Percentiles rank a stretch among this genome's conserved stretches.
phyloP scores from a whole-genome alignment of 2,329 filamentous ascomycete species.

The Alternaria metachromatica region DNA sequence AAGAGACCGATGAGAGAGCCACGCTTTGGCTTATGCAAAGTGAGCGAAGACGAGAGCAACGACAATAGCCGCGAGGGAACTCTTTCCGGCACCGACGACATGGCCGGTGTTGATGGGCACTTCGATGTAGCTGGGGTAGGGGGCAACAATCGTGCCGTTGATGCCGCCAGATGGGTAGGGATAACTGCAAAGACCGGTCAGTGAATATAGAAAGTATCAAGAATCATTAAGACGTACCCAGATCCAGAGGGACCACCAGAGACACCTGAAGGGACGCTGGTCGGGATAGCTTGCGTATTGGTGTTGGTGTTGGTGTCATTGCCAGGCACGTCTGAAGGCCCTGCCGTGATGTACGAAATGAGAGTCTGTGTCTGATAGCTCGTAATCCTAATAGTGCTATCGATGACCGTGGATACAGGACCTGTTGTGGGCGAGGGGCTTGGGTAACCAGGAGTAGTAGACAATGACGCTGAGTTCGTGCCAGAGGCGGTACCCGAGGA shows the following conservation, averaged over 20 bases:
- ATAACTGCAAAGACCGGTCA: slow-evolving; percentile 21
- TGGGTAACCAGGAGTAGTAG: slow-evolving; percentile 18
- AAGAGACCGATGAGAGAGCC: slow-evolving; percentile 6
- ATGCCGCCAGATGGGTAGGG: slow-evolving; percentile 21
- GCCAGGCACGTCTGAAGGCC: slow-evolving; percentile 7
- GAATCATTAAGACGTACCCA: slow-evolving; percentile 25
- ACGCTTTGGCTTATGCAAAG: slow-evolving; percentile 25
- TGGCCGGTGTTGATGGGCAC: slow-evolving; percentile 33
- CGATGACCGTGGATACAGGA: slow-evolving; percentile 10
- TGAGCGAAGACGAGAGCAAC: slow-evolving; percentile 36
- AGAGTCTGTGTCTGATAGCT: slow-evolving; percentile 31
- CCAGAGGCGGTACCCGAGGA: slow-evolving; percentile 8
- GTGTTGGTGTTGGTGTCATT: slow-evolving; percentile 21
- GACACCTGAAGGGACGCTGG: slow-evolving; percentile 26
- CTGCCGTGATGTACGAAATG: slow-evolving; percentile 29
- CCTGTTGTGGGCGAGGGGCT: slow-evolving; percentile 12
- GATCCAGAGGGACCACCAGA: slow-evolving; percentile 31
- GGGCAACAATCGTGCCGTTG: slow-evolving; percentile 32
- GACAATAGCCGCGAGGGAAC: slow-evolving; percentile 34
- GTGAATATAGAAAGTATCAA: not conserved
- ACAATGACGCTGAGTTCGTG: slow-evolving; percentile 14
- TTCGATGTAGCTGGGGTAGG: slow-evolving; percentile 33
- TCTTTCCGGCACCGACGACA: slow-evolving; percentile 28
- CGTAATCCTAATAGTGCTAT: slow-evolving; percentile 34
- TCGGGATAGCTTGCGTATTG: slow-evolving; percentile 23